phyloP scores from a whole-genome alignment of 495 filamentous ascomycete genomes.

The Filosporella fistucella region DNA sequence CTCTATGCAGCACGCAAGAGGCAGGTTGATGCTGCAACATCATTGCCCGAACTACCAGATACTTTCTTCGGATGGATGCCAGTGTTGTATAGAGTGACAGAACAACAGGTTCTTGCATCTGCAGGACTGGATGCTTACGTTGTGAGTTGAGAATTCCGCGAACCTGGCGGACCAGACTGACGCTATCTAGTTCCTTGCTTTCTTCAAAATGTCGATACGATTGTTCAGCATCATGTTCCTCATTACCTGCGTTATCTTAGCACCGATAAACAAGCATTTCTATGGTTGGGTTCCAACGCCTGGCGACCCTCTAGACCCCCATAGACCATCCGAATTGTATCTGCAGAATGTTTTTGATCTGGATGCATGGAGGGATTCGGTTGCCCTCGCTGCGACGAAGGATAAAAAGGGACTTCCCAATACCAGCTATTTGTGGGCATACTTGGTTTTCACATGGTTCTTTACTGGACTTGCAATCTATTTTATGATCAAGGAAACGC shows the following conservation, averaged over 20 bases:
- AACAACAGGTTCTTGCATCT: conserved; percentile 83
- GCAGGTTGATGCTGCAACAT: conserved; percentile 60
- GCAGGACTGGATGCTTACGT: conserved; percentile 95
- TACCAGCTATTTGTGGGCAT: conserved; percentile 79
- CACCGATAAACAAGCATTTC: conserved; percentile 76
- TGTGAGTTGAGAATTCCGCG: conserved; percentile 41
- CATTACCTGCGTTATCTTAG: conserved; percentile 73
- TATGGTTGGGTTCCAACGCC: conserved; percentile 15
- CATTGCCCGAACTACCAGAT: conserved; percentile 78
- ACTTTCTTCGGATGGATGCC: conserved; percentile 94
- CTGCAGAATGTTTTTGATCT: background rate
- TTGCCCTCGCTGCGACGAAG: conserved; percentile 6
- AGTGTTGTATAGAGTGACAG: conserved; percentile 78
- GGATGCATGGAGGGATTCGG: conserved; percentile 9
- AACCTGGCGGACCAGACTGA: background rate
- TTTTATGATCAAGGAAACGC: conserved; percentile 74
- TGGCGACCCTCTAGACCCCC: conserved; percentile 4
- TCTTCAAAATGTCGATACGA: conserved; percentile 90
- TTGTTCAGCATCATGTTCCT: conserved; percentile 75
- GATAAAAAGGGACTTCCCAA: conserved; percentile 30
- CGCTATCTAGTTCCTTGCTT: conserved; percentile 68
- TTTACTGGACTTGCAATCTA: conserved; percentile 83
- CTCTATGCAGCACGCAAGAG: conserved; percentile 88
- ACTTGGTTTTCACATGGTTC: conserved; percentile 84
- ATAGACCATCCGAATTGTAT: background rate